Evolutionary conservation across 2,329 filamentous ascomycete species (phyloP).

Genomic region (Aureobasidium uvarum): DNA sequence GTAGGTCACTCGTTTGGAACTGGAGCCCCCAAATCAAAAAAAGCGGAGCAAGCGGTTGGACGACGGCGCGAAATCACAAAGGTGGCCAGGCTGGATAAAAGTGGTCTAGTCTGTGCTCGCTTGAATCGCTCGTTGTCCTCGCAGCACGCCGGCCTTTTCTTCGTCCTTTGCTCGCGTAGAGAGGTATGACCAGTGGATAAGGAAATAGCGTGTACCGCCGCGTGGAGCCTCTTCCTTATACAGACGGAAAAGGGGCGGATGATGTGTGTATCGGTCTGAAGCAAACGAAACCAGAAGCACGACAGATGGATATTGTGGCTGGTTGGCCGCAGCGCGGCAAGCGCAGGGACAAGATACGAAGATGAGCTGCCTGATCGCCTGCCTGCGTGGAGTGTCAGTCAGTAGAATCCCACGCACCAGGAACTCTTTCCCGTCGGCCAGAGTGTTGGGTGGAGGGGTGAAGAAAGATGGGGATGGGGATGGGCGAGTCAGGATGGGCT

Average conservation of each 20-base stretch:
- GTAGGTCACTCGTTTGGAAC: constrained; percentile 4
- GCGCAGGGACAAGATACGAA: neutral
- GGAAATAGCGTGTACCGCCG: neutral
- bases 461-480: constrained; percentile 7
- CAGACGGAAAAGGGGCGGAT: constrained; percentile 1
- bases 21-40: constrained; percentile 9
- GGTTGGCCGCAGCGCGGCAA: constrained; percentile 5
- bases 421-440: constrained; percentile 8
- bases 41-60: constrained; percentile 25
- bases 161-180: constrained; percentile 17
- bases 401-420: constrained; percentile 12
- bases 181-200: constrained; percentile 9
- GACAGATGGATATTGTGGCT: constrained; percentile 19
- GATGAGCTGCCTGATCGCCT: constrained; percentile 1
- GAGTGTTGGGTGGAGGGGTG: constrained; percentile 1
- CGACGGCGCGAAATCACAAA: constrained; percentile 19
- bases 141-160: constrained; percentile 16
- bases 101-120: constrained; percentile 15
- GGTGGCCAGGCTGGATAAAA: constrained; percentile 1
- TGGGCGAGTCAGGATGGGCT: constrained; percentile 3
- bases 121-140: constrained; percentile 4
- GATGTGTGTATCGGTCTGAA: neutral
- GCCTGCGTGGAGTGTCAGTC: neutral
- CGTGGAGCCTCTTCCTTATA: constrained; percentile 24
- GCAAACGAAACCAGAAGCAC: constrained; percentile 24